Conservation (phyloP, 192 early-diverging fungal genomes). For the Linderina pennispora region DNA sequence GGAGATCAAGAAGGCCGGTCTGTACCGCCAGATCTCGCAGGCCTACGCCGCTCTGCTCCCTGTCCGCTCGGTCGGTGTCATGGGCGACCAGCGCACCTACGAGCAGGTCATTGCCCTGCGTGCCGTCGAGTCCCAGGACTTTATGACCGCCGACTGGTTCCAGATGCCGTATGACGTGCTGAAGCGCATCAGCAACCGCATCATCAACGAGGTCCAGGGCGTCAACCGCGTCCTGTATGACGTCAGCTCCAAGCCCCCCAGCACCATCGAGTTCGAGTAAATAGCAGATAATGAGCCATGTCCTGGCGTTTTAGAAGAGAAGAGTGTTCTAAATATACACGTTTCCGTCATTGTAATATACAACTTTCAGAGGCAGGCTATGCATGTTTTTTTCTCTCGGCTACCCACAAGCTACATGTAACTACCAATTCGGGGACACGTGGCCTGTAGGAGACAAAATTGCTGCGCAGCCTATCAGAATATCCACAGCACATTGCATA, state of each 20-base stretch:
- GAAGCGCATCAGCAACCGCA: conserved; percentile 89
- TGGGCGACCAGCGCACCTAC: conserved; percentile 98
- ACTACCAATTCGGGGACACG: no score
- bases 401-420: no score
- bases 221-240: conserved; percentile 98
- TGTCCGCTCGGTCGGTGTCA: conserved; percentile 95
- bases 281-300: no score
- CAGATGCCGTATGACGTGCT: conserved; percentile 81
- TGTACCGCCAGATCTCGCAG: conserved; percentile 96
- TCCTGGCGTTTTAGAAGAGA: no score
- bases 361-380: no score
- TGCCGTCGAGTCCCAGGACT: conserved; percentile 93
- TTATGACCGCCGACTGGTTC: conserved; percentile 98
- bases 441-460: no score
- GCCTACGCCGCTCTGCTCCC: conserved; percentile 95
- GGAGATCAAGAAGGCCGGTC: conserved; percentile 96
- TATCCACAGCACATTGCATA: background rate
- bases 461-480: background rate
- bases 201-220: conserved; percentile 98
- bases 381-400: no score
- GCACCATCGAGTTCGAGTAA: conserved; percentile 98
- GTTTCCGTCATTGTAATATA: no score
- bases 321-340: background rate
- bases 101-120: conserved; percentile 98
- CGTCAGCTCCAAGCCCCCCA: conserved; percentile 95